Evolutionary conservation across 1,284 basidiomycete species (phyloP).

Genomic region (Athelia psychrophila): DNA sequence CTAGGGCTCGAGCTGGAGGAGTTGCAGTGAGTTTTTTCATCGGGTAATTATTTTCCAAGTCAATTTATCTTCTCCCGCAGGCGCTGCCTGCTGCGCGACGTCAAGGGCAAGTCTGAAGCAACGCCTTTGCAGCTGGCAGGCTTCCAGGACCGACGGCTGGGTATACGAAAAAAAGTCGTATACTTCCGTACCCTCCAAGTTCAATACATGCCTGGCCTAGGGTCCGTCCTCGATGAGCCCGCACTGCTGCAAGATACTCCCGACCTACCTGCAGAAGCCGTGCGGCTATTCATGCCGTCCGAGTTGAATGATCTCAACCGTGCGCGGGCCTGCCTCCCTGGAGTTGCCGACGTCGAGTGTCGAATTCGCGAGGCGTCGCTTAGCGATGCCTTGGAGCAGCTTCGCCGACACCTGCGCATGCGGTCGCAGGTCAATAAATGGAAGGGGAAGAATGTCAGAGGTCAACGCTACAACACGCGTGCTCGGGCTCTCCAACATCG

Average conservation of each 20-base stretch:
- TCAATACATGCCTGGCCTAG: neutral
- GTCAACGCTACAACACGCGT: slow-evolving; percentile 2
- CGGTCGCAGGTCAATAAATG: slow-evolving; percentile 1
- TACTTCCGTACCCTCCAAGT: neutral
- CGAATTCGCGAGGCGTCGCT: neutral
- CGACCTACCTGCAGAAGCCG: slow-evolving; percentile 3
- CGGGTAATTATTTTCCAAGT: neutral
- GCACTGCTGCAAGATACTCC: neutral
- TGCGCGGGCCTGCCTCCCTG: neutral
- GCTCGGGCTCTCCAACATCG: neutral
- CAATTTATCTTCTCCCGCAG: neutral
- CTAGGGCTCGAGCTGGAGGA: slow-evolving; percentile 7
- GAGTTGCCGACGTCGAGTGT: neutral
- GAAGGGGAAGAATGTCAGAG: slow-evolving; percentile 1
- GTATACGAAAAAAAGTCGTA: neutral
- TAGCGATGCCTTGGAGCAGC: neutral
- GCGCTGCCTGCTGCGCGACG: neutral
- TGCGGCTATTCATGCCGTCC: neutral
- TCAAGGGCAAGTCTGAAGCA: neutral
- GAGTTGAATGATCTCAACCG: neutral
- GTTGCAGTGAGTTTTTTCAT: slow-evolving; percentile 4
- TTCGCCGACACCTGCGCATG: slow-evolving; percentile 1
- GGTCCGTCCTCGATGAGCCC: neutral
- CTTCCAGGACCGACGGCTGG: neutral
- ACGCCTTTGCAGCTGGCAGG: neutral